phyloP scores from a whole-genome alignment of 768 basidiomycete genomes.

The Mycena indigotica region DNA sequence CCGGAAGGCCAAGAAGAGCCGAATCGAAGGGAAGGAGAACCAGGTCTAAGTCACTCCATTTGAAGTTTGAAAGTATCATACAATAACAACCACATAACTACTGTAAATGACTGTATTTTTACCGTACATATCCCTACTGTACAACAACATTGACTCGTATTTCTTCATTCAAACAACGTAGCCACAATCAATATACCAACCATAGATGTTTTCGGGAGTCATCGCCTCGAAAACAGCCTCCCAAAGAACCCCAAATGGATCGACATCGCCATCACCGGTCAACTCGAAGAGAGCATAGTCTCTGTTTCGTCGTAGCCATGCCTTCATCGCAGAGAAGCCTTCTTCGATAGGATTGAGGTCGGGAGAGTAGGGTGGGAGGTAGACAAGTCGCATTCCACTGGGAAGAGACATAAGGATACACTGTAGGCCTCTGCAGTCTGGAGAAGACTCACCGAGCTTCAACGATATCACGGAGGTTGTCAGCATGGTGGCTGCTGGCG shows the following conservation, averaged over 20 bases:
- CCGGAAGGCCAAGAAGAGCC: neutral
- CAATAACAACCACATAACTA: neutral
- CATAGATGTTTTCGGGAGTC: constrained; percentile 21
- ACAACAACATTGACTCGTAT: neutral
- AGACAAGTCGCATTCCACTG: constrained; percentile 26
- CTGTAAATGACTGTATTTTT: constrained; percentile 1
- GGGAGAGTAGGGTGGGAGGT: constrained; percentile 36
- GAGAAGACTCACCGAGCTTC: constrained; percentile 17
- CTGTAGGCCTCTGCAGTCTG: neutral
- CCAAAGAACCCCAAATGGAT: constrained; percentile 21
- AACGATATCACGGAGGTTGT: constrained; percentile 24
- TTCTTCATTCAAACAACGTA: constrained; percentile 18
- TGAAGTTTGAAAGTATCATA: neutral
- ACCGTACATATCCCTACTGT: neutral
- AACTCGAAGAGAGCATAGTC: constrained; percentile 19
- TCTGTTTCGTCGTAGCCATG: constrained; percentile 22
- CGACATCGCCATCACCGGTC: constrained; percentile 8
- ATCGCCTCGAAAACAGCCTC: constrained; percentile 24
- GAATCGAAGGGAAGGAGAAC: constrained; percentile 9
- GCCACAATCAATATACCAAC: constrained; percentile 30
- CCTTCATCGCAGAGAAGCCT: constrained; percentile 31
- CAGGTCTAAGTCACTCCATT: neutral
- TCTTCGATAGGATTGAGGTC: constrained; percentile 37
- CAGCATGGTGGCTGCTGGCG: constrained; percentile 32
- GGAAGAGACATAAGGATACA: neutral